Percentiles rank a stretch among this genome's conserved stretches.
These are phyloP conservation scores for Fusarium piperis DNA, from an alignment of 2,329 filamentous ascomycete species.

Conservation along the genomic window DNA sequence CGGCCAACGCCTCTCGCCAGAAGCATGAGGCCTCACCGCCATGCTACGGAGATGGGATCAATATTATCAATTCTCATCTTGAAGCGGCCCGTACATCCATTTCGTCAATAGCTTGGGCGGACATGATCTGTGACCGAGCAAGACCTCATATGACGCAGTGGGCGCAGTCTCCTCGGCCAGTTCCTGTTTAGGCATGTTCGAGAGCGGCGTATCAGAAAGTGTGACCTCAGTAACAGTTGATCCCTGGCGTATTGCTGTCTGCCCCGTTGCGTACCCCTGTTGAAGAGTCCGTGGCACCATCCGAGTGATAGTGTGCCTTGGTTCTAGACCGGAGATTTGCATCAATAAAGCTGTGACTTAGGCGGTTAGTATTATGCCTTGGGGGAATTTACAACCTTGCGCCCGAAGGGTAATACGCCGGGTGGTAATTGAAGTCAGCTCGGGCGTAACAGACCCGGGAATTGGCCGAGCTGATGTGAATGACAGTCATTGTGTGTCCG, in stretches of 20 bases:
- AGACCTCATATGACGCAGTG: conserved; percentile 2
- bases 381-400: not conserved
- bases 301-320: not conserved
- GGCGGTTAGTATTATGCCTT: not conserved
- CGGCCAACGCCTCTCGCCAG: not conserved
- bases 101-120: not conserved
- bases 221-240: not conserved
- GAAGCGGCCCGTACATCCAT: not conserved
- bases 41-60: not conserved
- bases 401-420: not conserved
- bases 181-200: conserved; percentile 50
- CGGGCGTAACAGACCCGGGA: not conserved
- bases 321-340: conserved; percentile 62
- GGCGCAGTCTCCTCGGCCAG: conserved; percentile 55
- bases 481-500: not conserved
- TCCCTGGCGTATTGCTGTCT: conserved; percentile 51
- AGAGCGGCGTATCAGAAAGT: conserved; percentile 71
- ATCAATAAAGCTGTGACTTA: conserved; percentile 44
- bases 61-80: not conserved
- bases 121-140: not conserved
- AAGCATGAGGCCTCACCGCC: not conserved
- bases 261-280: conserved; percentile 62
- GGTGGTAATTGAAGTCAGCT: not conserved
- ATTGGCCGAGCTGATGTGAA: not conserved
- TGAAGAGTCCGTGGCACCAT: conserved; percentile 11